Evolutionary conservation across 306 rosid genomes (phyloP), one percentile per base, ranked within the genome.

Genomic region (Ammopiptanthus mongolicus): DNA sequence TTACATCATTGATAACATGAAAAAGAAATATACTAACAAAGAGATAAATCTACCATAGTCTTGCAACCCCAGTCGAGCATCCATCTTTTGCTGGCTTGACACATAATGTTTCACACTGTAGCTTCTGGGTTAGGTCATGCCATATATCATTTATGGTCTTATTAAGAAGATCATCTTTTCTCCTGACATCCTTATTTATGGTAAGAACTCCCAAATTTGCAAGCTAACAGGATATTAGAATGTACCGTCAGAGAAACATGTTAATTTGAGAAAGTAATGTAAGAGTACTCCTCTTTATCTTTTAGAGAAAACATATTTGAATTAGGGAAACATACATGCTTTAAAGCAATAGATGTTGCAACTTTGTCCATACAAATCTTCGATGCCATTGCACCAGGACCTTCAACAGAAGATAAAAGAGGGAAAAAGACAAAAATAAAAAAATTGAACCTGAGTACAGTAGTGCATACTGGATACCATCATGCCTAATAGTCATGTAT

Each of bases 61-160:
- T 86, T 53, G 95, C 98, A 73, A 94, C 97, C 79, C 98, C 98
- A 37, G 97, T 91, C 65, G 97, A 94, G 86, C 98, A 94, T 78
- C 98, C 98, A 82, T 91, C 98, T 84, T 81, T 91, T 62, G 97
- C 87, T 36, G 98, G 98, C 85, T 94, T 94, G 81, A 94, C 88
- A 73, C 98, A 94, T 29, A 94, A 37, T 44, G 97, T 90, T 82
- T 90, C 85, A 77, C 97, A 88, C 65, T 84, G 88, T 62, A 94
- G 86, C 84, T 86, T 94, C 74, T 65, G 62, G 78, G 84, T 88
- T 77, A 94, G 84, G 68, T 91, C 93, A 82, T 74, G 78, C 98
- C 98, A 94, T 59, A 85, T 69, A 80, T 86, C 86, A 76, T 70
- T 78, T 58, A 73, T 39, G 37, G 90, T 85, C 58, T 77, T 74